Evolutionary conservation across 2,329 filamentous ascomycete genomes (phyloP), one percentile per base, ranked within the genome.

Genomic region (Nothopassalora personata): DNA sequence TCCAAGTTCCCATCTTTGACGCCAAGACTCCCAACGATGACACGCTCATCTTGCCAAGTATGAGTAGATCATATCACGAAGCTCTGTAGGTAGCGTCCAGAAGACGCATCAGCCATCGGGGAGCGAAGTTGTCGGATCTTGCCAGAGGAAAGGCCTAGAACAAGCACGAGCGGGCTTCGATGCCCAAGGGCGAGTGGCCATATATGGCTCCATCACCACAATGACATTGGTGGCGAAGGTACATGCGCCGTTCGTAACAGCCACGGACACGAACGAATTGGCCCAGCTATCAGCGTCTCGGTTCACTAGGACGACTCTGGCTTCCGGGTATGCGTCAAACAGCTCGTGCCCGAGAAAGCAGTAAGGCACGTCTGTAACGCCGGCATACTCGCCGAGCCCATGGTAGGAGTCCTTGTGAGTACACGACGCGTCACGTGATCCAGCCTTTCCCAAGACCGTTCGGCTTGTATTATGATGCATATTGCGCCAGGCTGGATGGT

Each of bases 201-300:
- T 5, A 3, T 30, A 33, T 10, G 48, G 6, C 27, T 51, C 48
- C 23, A 51, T 18, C 23, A 19, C 7, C 1, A 33, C 27, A 6
- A 23, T 39, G 51, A 39, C 31, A 53, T 53, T 13, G 4, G 11
- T 8, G 6, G 33, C n/a, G 48, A 9, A 19, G 8, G 48, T 5
- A 31, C 28, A 33, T 9, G 48, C 48, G n/a, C 23, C 48, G 19
- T 31, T 31, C 23, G 48, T 31, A 7, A 51, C 5, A 30, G 27
- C 18, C 15, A 31, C 48, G 15, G 18, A n/a, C 31, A 43, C 15
- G 31, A 53, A 43, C 5, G 31, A 39, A 8, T 39, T 36, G 19
- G 34, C 66, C 69, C 70, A 72, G 1, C 56, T 39, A 3, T 69
- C 65, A 2, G 64, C 49, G 23, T 71, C 67, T 1, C 68, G 57